Conservation (phyloP, 768 basidiomycete species). For the Leccinellum albellum region DNA sequence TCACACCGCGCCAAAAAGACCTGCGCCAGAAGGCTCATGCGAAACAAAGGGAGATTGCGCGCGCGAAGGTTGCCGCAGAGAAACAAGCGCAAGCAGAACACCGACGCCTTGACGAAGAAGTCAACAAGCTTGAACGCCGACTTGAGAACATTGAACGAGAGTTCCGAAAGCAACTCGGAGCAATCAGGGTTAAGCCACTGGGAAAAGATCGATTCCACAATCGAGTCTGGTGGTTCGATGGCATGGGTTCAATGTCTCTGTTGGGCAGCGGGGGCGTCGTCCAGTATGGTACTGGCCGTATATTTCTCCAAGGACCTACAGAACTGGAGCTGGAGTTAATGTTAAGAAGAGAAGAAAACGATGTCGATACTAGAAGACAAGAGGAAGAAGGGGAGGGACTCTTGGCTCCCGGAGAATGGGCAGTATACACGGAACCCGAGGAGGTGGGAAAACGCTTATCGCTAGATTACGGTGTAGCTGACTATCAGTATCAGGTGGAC, state of each 20-base stretch:
- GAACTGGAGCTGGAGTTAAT: constrained; percentile 75
- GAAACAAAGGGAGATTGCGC: constrained; percentile 77
- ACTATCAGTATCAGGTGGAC: constrained; percentile 54
- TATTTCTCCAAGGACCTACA: constrained; percentile 92
- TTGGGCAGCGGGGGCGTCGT: constrained; percentile 75
- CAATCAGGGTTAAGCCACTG: constrained; percentile 81
- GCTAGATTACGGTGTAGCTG: neutral
- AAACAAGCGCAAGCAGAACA: constrained; percentile 83
- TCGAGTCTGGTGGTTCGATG: constrained; percentile 98
- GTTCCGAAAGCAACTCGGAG: constrained; percentile 84
- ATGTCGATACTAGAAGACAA: constrained; percentile 54
- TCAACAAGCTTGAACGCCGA: constrained; percentile 73
- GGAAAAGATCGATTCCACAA: constrained; percentile 94
- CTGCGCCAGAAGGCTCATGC: constrained; percentile 55
- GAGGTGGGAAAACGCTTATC: constrained; percentile 51
- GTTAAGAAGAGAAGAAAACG: constrained; percentile 49
- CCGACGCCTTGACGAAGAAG: constrained; percentile 83
- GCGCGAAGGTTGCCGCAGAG: constrained; percentile 71
- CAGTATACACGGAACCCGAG: constrained; percentile 80
- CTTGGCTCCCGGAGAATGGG: constrained; percentile 81
- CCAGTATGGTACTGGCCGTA: constrained; percentile 82
- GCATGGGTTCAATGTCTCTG: constrained; percentile 80
- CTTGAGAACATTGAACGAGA: constrained; percentile 90
- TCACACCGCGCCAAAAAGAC: constrained; percentile 47
- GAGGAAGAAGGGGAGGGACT: constrained; percentile 83